Evolutionary conservation across 257 asterid species (phyloP).

Genomic region (Solanum medicagineum): DNA sequence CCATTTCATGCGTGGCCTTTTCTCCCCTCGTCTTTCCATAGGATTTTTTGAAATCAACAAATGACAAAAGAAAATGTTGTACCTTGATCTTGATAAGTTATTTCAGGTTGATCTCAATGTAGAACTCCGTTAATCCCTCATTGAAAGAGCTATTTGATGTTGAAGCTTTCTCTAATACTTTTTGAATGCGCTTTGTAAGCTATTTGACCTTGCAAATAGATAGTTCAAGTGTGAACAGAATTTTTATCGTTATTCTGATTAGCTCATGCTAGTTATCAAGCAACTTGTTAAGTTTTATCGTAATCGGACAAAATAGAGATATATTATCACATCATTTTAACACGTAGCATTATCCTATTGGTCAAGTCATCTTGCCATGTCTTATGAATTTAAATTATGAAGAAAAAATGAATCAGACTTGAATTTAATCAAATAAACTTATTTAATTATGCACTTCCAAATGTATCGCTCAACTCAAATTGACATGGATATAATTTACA

Average conservation of each 20-base stretch:
- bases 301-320: too few species aligned
- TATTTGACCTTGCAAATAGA: neutral
- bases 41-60: neutral
- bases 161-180: neutral
- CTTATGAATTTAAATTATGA: too few species aligned
- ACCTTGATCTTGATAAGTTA: neutral
- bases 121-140: neutral
- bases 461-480: neutral
- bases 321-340: too few species aligned
- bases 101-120: neutral
- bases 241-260: neutral
- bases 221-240: neutral
- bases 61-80: too few species aligned
- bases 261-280: rapidly evolving
- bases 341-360: too few species aligned
- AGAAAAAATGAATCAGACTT: neutral
- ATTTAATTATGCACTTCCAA: neutral
- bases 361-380: too few species aligned
- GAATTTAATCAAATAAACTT: too few species aligned
- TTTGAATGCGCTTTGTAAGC: neutral
- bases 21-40: neutral
- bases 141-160: neutral
- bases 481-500: neutral
- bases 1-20: neutral
- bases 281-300: neutral